Conservation (phyloP, 177 flowering plant species). For the Vitis hybrid region DNA sequence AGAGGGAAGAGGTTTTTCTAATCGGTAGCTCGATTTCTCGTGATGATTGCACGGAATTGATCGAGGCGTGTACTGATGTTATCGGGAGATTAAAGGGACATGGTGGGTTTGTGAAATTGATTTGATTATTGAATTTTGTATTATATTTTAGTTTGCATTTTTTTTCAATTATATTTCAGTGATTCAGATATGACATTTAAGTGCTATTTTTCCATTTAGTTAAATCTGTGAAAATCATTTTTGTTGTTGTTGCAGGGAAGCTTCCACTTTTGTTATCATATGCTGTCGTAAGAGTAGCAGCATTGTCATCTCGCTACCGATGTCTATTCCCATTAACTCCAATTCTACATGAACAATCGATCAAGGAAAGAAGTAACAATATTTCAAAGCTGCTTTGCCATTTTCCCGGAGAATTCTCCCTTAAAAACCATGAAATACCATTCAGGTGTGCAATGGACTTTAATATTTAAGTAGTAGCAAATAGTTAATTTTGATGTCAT, state of each 20-base stretch:
- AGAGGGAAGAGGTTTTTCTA: conserved; percentile 36
- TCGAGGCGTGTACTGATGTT: conserved; percentile 37
- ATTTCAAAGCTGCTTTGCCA: conserved; percentile 34
- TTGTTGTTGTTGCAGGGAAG: conserved; percentile 35
- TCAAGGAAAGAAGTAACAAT: conserved; percentile 19
- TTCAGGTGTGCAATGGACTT: conserved; percentile 39
- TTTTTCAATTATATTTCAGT: background rate
- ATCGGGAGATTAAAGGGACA: conserved; percentile 35
- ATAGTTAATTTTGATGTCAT: background rate
- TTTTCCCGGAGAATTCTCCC: conserved; percentile 30
- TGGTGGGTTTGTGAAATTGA: conserved; percentile 31
- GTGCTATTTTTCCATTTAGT: background rate
- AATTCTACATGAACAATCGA: conserved; percentile 21
- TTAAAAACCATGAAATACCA: conserved; percentile 39
- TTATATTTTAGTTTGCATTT: background rate
- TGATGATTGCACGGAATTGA: conserved; percentile 32
- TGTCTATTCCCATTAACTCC: conserved; percentile 19
- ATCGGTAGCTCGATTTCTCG: conserved; percentile 51
- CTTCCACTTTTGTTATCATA: conserved; percentile 33
- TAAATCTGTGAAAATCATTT: background rate
- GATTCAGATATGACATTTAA: background rate
- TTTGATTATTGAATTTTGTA: background rate
- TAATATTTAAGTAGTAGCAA: background rate
- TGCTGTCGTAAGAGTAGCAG: conserved; percentile 44
- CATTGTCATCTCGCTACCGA: conserved; percentile 33